Conservation (phyloP, 805 yeast genomes). For the Metschnikowia lochheadii region DNA sequence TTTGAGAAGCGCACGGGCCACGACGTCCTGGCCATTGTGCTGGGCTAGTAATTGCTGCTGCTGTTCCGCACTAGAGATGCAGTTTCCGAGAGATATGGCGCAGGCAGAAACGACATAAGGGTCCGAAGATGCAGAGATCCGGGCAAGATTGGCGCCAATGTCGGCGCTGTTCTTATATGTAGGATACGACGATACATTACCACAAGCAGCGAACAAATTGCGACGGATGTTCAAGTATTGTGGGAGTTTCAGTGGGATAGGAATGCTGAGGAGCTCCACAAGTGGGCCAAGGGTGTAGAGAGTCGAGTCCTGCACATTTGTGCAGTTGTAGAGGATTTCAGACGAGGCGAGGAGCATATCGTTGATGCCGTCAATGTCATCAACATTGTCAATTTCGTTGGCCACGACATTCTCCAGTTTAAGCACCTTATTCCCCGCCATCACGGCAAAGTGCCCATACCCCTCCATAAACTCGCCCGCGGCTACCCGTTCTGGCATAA, state of each 20-base stretch:
- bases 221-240: slow-evolving; percentile 19
- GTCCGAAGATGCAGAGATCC: slow-evolving; percentile 6
- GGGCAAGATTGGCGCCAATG: slow-evolving; percentile 16
- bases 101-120: slow-evolving; percentile 28
- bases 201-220: slow-evolving; percentile 31
- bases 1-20: slow-evolving; percentile 16
- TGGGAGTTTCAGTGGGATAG: background rate
- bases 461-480: background rate
- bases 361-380: background rate
- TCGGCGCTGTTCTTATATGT: slow-evolving; percentile 22
- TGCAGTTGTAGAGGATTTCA: slow-evolving; percentile 16
- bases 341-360: slow-evolving; percentile 6
- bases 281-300: background rate
- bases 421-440: background rate
- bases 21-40: background rate
- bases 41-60: slow-evolving; percentile 13
- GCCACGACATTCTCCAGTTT: background rate
- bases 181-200: slow-evolving; percentile 33
- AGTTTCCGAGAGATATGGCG: slow-evolving; percentile 35
- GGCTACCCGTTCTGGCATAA: slow-evolving; percentile 5
- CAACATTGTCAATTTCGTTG: background rate
- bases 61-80: slow-evolving; percentile 21
- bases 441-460: background rate
- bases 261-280: background rate
- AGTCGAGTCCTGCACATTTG: slow-evolving; percentile 18